Evolutionary conservation across 1,139 yeast species (phyloP).

Genomic region (Diutina ranongensis): DNA sequence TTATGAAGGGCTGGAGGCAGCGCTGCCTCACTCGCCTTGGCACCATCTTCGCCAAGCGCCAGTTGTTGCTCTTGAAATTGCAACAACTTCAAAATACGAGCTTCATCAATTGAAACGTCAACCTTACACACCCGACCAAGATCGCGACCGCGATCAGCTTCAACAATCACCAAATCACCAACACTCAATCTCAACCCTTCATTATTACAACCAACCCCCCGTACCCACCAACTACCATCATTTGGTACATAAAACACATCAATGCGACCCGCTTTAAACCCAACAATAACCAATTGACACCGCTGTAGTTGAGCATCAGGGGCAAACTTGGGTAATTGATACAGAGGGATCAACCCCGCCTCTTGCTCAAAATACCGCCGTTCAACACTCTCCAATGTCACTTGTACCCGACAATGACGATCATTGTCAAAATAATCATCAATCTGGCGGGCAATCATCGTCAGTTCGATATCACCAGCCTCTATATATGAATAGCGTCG

Average conservation of each 20-base stretch:
- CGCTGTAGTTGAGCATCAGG: conserved; percentile 20
- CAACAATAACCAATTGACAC: conserved; percentile 47
- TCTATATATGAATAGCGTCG: background rate
- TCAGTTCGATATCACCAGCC: background rate
- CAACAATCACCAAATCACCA: conserved; percentile 84
- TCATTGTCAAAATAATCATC: conserved; percentile 27
- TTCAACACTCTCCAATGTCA: conserved; percentile 13
- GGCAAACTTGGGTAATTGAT: conserved; percentile 14
- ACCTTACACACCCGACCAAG: conserved; percentile 69
- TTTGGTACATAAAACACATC: conserved; percentile 57
- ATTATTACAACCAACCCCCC: background rate
- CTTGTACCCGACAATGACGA: conserved; percentile 31
- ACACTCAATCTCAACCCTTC: conserved; percentile 18
- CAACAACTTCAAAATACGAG: conserved; percentile 51
- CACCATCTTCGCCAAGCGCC: conserved; percentile 21
- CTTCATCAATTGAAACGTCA: conserved; percentile 56
- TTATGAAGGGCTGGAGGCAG: conserved; percentile 35
- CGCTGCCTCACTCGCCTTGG: conserved; percentile 10
- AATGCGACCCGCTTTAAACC: conserved; percentile 77
- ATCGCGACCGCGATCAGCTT: conserved; percentile 95
- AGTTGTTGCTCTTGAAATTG: conserved; percentile 50
- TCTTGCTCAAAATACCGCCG: conserved; percentile 14
- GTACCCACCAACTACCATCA: conserved; percentile 28
- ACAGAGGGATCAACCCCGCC: conserved; percentile 23
- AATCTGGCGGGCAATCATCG: background rate